Conservation (phyloP, 495 filamentous ascomycete genomes). For the Podospora fimiseda region DNA sequence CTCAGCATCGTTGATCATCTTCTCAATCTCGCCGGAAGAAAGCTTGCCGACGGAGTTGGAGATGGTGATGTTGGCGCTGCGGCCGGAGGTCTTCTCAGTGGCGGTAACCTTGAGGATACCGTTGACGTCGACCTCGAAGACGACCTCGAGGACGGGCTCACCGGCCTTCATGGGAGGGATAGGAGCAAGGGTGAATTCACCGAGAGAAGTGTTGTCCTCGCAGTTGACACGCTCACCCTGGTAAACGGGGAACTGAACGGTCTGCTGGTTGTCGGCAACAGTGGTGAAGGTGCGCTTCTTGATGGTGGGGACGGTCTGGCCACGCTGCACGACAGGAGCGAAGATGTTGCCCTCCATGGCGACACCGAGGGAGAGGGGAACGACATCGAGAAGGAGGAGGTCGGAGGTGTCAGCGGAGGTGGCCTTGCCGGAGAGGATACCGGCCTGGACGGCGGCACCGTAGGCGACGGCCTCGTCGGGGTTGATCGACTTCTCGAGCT, state of each 20-base stretch:
- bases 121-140: constrained; percentile 99
- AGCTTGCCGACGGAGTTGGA: constrained; percentile 99
- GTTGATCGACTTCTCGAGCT: constrained; percentile 99
- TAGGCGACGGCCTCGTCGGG: constrained; percentile 98
- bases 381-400: constrained; percentile 92
- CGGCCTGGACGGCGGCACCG: constrained; percentile 97
- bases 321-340: constrained; percentile 88
- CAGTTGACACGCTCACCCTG: constrained; percentile 99
- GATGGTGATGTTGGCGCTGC: constrained; percentile 98
- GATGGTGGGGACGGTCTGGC: constrained; percentile 83
- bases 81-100: constrained; percentile 97
- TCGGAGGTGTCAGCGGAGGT: constrained; percentile 92
- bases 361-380: constrained; percentile 96
- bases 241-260: constrained; percentile 95
- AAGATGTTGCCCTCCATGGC: constrained; percentile 99
- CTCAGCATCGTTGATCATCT: constrained; percentile 92
- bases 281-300: constrained; percentile 98
- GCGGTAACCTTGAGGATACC: constrained; percentile 99
- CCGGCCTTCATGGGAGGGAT: constrained; percentile 98
- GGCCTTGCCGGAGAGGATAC: constrained; percentile 95
- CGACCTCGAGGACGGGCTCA: constrained; percentile 93
- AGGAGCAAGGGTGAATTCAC: constrained; percentile 96
- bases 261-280: constrained; percentile 92
- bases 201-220: constrained; percentile 97
- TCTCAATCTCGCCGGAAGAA: constrained; percentile 89